Conservation (phyloP, 2,329 filamentous ascomycete genomes). For the Xylariaceae sp. region DNA sequence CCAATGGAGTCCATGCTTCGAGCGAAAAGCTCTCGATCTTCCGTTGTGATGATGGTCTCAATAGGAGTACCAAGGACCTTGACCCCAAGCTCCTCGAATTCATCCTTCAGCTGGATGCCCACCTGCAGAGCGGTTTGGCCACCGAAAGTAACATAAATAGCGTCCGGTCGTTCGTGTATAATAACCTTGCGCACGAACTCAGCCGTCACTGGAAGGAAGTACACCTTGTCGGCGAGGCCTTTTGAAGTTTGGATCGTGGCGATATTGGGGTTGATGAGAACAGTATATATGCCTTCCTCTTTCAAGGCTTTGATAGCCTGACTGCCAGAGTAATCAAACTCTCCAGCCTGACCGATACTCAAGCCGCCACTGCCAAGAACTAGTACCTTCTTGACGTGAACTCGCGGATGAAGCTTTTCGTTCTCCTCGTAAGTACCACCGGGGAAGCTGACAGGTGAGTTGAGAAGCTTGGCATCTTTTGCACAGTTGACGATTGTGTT, state of each 20-base stretch:
- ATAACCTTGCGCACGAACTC: conserved; percentile 99
- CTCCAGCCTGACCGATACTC: conserved; percentile 96
- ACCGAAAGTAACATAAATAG: conserved; percentile 97
- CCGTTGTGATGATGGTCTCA: conserved; percentile 97
- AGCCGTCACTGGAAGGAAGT: conserved; percentile 95
- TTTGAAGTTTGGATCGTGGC: conserved; percentile 99
- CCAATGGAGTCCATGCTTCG: conserved; percentile 98
- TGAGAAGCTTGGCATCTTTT: conserved; percentile 69
- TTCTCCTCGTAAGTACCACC: conserved; percentile 85
- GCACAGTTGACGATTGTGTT: conserved; percentile 78
- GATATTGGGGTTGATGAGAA: conserved; percentile 99
- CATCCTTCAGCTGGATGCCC: conserved; percentile 96
- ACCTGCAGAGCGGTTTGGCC: conserved; percentile 97
- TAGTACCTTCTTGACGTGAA: conserved; percentile 91
- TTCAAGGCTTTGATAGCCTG: conserved; percentile 99
- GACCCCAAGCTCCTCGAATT: conserved; percentile 91
- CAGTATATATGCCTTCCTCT: conserved; percentile 96
- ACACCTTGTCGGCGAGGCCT: conserved; percentile 96
- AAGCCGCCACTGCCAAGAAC: conserved; percentile 93
- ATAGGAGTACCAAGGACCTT: conserved; percentile 96
- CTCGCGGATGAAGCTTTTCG: conserved; percentile 74
- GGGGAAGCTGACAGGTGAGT: conserved; percentile 81
- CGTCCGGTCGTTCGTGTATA: conserved; percentile 89
- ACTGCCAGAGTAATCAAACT: conserved; percentile 98
- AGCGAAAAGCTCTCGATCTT: conserved; percentile 96